phyloP scores from a whole-genome alignment of 1,284 basidiomycete species.

The Marasmius fiardii region DNA sequence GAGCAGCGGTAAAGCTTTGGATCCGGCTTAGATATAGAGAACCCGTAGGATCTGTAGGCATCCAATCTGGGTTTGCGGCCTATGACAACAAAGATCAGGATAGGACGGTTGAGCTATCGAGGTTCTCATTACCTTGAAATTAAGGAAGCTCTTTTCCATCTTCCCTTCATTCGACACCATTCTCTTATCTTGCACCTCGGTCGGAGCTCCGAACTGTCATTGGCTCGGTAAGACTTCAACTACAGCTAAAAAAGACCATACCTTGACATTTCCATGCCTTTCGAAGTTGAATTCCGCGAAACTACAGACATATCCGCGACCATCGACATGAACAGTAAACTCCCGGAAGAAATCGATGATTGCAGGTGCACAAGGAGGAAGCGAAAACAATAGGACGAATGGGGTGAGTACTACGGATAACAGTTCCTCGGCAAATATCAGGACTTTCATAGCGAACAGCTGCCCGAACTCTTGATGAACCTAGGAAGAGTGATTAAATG shows the following conservation, averaged over 20 bases:
- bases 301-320: slow-evolving; percentile 94
- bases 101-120: not conserved
- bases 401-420: slow-evolving; percentile 92
- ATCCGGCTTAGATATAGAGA: slow-evolving; percentile 84
- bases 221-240: not conserved
- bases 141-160: slow-evolving; percentile 98
- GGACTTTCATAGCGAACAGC: slow-evolving; percentile 85
- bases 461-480: slow-evolving; percentile 88
- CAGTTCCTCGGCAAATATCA: slow-evolving; percentile 86
- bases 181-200: slow-evolving; percentile 60
- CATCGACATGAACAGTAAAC: slow-evolving; percentile 95
- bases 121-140: slow-evolving; percentile 70
- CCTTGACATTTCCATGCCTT: slow-evolving; percentile 84
- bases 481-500: slow-evolving; percentile 32
- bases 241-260: slow-evolving; percentile 25
- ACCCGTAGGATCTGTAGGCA: slow-evolving; percentile 80
- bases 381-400: slow-evolving; percentile 89
- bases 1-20: slow-evolving; percentile 59
- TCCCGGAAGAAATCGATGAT: slow-evolving; percentile 97
- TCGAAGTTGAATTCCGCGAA: slow-evolving; percentile 99
- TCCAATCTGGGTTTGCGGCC: slow-evolving; percentile 94
- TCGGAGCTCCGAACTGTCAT: slow-evolving; percentile 74
- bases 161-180: slow-evolving; percentile 88
- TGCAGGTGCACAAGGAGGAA: slow-evolving; percentile 83
- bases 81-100: slow-evolving; percentile 20